phyloP scores from a whole-genome alignment of 2,329 filamentous ascomycete genomes.

The Cytospora schulzeri region DNA sequence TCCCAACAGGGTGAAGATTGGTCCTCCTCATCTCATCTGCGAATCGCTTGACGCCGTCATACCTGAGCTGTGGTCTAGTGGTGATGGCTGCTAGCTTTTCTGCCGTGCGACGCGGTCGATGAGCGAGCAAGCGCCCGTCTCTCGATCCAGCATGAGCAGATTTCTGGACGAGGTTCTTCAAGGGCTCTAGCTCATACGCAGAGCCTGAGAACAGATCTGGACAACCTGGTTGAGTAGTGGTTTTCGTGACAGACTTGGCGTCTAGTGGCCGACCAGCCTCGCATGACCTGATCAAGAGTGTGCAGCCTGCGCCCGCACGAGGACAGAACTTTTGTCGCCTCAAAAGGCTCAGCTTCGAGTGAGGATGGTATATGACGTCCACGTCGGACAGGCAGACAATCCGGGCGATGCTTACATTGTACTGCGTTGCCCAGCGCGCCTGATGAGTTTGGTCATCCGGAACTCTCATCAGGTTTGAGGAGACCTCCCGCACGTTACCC shows the following conservation, averaged over 20 bases:
- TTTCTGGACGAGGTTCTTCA: not conserved
- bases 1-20: not conserved
- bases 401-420: not conserved
- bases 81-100: not conserved
- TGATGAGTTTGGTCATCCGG: not conserved
- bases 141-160: not conserved
- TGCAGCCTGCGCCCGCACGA: not conserved
- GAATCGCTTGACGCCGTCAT: not conserved
- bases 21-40: not conserved
- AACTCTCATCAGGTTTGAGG: not conserved
- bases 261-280: not conserved
- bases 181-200: not conserved
- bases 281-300: not conserved
- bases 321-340: not conserved
- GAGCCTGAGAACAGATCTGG: too few relatives aligned
- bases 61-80: not conserved
- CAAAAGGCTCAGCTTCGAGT: not conserved
- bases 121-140: not conserved
- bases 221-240: too few relatives aligned
- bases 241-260: not conserved
- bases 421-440: not conserved
- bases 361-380: not conserved
- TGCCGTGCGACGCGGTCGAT: constrained; percentile 1
- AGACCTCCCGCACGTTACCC: not conserved
- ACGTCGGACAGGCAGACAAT: not conserved